Evolutionary conservation across 2,329 filamentous ascomycete species (phyloP), one percentile per base, ranked within the genome.

Genomic region (Aspergillus cejpii): DNA sequence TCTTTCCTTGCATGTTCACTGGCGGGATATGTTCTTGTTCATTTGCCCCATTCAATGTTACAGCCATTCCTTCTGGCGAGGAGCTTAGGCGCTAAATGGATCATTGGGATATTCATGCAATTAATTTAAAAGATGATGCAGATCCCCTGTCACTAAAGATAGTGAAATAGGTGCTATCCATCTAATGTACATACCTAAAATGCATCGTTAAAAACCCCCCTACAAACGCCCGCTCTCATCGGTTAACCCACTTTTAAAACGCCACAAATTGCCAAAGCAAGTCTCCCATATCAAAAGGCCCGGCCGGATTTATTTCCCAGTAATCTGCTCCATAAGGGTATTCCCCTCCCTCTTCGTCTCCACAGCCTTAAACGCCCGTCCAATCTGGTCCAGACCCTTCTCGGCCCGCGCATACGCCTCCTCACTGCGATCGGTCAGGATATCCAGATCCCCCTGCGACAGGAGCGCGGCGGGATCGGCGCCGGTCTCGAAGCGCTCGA

Each of bases 351-450:
- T 71, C 63, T 78, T 82, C n/a, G 87, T 94, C 66, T 91, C 88
- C 10, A 96, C 85, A 40, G 89, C 83, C 60, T 79, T 79, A 62
- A 89, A 94, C 0, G 72, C 66, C 38, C 61, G 54, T 0, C 70
- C 73, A 41, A 61, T 67, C 50, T 67, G 69, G 48, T 88, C 87
- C 39, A 87, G 66, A 0, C 90, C 90, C 59, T 80, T 84, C 47
- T 91, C 88, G 1, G 90, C 90, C 44, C 79, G 76, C 29, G 78
- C 78, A 67, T 83, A 85, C 2, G 81, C 81, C 57, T 81, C 79
- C 38, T 78, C 74, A 51, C 76, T 80, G 20, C 89, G 74, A 67
- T 97, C 90, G 36, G 87, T 86, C 41, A 98, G 64, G 2, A 87
- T 80, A 2, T 83, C 77, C 20, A 98, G 59, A 58, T 97, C 92